These are phyloP conservation scores for Gossypium lobatum DNA, from an alignment of 441 rosid species.

Conservation along the genomic window DNA sequence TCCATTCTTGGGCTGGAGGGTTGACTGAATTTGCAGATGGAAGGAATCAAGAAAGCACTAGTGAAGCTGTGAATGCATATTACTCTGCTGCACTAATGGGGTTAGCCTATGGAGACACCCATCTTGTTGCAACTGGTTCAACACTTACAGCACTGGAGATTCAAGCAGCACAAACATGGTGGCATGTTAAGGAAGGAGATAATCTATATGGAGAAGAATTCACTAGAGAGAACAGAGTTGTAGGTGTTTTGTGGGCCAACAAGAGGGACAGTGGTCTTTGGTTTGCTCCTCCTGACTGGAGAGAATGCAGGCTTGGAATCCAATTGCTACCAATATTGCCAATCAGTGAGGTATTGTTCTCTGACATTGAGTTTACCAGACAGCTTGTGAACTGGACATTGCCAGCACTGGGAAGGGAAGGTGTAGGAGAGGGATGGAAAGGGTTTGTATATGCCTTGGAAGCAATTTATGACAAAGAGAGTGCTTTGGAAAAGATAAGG, in stretches of 20 bases:
- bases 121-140: constrained; percentile 64
- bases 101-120: constrained; percentile 81
- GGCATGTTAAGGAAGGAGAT: constrained; percentile 73
- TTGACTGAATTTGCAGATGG: constrained; percentile 83
- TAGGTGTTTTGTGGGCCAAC: constrained; percentile 89
- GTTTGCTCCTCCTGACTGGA: constrained; percentile 82
- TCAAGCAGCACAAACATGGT: constrained; percentile 87
- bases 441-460: constrained; percentile 86
- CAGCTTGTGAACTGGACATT: constrained; percentile 78
- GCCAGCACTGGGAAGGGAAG: constrained; percentile 64
- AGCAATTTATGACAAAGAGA: constrained; percentile 52
- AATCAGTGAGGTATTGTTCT: constrained; percentile 64
- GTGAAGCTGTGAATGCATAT: constrained; percentile 87
- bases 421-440: constrained; percentile 91
- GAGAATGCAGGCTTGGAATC: constrained; percentile 85
- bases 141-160: constrained; percentile 71
- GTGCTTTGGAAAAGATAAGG: constrained; percentile 54
- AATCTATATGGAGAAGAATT: constrained; percentile 55
- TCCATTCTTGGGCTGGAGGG: constrained; percentile 97
- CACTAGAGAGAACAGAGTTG: constrained; percentile 67
- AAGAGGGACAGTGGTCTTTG: constrained; percentile 88
- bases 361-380: constrained; percentile 48
- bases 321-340: constrained; percentile 78
- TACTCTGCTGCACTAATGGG: constrained; percentile 90
- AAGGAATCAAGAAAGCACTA: constrained; percentile 85